Evolutionary conservation across 495 filamentous ascomycete species (phyloP).

Genomic region (Xylaria acuta): DNA sequence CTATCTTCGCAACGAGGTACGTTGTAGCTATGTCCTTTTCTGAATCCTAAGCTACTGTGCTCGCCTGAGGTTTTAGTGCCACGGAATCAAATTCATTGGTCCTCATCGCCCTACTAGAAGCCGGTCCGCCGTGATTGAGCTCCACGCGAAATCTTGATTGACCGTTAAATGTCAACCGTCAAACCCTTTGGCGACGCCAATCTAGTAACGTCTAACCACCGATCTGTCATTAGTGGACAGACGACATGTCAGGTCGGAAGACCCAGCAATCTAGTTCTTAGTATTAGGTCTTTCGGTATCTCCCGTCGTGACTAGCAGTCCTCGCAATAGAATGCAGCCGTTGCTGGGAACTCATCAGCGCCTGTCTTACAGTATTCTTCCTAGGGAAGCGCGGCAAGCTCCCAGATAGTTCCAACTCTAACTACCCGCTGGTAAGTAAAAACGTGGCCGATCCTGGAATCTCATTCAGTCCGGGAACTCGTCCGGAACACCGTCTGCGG

Average conservation of each 20-base stretch:
- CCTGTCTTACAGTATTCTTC: neutral
- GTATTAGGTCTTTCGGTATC: neutral
- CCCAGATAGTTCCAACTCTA: neutral
- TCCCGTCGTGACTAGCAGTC: neutral
- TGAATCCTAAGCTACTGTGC: neutral
- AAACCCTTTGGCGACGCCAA: neutral
- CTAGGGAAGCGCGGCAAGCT: neutral
- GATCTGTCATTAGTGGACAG: neutral
- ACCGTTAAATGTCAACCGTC: neutral
- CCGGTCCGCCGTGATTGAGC: neutral
- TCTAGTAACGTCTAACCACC: neutral
- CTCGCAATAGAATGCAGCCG: too few species aligned
- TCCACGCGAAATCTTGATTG: neutral
- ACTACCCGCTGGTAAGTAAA: neutral
- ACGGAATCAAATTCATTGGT: neutral
- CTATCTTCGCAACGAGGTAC: neutral
- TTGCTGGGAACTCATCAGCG: neutral
- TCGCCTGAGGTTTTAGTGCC: neutral
- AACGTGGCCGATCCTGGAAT: neutral
- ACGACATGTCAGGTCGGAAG: neutral
- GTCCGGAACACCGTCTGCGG: neutral
- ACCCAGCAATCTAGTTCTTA: neutral
- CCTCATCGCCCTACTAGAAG: neutral
- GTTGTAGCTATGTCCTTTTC: neutral
- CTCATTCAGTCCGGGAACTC: neutral